phyloP scores from a whole-genome alignment of 179 eudicot genomes.

The Drosera spatulata region DNA sequence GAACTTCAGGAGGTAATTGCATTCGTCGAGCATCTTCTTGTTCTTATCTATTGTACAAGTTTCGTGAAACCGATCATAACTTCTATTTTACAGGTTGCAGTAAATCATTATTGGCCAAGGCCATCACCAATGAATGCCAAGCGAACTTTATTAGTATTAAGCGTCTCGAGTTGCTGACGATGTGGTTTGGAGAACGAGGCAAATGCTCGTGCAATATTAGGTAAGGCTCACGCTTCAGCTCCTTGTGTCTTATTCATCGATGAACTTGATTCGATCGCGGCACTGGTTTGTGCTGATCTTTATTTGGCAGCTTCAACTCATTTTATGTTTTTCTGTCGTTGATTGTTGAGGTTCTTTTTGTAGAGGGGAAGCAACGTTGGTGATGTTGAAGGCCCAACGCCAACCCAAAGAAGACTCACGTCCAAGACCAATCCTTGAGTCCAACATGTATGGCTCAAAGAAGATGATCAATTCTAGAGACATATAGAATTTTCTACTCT shows the following conservation, averaged over 20 bases:
- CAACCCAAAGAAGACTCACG: no score
- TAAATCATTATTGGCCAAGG: constrained; percentile 73
- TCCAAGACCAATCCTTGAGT: no score
- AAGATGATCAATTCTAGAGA: no score
- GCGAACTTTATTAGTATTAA: constrained; percentile 79
- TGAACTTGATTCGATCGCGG: constrained; percentile 80
- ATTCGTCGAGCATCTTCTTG: constrained; percentile 5
- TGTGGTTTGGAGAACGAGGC: constrained; percentile 97
- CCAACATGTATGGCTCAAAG: no score
- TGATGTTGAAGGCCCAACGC: constrained; percentile 93
- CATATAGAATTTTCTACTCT: no score
- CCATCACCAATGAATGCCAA: constrained; percentile 82
- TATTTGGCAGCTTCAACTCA: background rate
- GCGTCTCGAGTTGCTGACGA: constrained; percentile 73
- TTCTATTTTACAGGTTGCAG: constrained; percentile 54
- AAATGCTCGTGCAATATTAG: constrained; percentile 70
- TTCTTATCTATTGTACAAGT: constrained; percentile 65
- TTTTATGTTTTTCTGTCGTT: background rate
- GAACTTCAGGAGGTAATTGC: constrained; percentile 75
- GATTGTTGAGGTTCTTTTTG: background rate
- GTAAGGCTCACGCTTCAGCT: constrained; percentile 74
- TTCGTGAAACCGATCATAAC: no score
- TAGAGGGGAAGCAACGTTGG: constrained; percentile 77
- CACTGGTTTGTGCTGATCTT: constrained; percentile 33
- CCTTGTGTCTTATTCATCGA: constrained; percentile 84